phyloP scores from a whole-genome alignment of 352 stramenopile species.

The Albugo laibachii region DNA sequence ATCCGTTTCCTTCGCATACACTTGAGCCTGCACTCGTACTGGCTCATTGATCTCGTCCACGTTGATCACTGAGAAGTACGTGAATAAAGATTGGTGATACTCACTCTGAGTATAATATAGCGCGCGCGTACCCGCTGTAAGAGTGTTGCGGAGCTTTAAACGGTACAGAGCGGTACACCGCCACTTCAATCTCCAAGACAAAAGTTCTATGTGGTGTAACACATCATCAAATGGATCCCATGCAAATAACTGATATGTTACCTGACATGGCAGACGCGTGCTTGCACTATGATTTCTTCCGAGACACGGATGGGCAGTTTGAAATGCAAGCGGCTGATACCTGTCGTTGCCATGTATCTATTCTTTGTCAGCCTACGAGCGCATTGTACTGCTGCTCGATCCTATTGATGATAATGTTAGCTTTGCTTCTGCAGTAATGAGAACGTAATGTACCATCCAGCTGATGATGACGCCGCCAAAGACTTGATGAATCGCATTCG shows the following conservation, averaged over 20 bases:
- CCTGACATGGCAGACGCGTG: constrained; percentile 36
- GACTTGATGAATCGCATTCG: constrained; percentile 17
- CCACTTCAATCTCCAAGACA: not conserved
- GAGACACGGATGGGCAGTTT: constrained; percentile 23
- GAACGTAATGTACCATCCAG: constrained; percentile 14
- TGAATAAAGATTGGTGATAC: not conserved
- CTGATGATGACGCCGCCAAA: constrained; percentile 23
- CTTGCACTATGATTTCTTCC: constrained; percentile 68
- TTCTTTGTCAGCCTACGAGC: constrained; percentile 71
- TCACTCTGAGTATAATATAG: no score
- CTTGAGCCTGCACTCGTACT: constrained; percentile 14
- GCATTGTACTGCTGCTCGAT: constrained; percentile 24
- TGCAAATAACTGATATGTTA: constrained; percentile 2
- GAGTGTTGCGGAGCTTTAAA: not conserved
- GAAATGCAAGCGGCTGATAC: constrained; percentile 52
- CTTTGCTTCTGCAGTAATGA: not conserved
- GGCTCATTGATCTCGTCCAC: constrained; percentile 8
- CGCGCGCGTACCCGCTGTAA: no score
- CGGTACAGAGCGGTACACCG: not conserved
- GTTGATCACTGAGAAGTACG: constrained; percentile 26
- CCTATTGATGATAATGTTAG: constrained; percentile 3
- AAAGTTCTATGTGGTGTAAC: not conserved
- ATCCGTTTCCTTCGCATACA: constrained; percentile 15
- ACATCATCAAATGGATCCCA: not conserved
- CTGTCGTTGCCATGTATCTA: constrained; percentile 37